Percentiles rank a stretch among this genome's conserved stretches.
These are phyloP conservation scores for Mollisia scopiformis DNA, from an alignment of 2,329 filamentous ascomycete genomes.

Conservation along the genomic window DNA sequence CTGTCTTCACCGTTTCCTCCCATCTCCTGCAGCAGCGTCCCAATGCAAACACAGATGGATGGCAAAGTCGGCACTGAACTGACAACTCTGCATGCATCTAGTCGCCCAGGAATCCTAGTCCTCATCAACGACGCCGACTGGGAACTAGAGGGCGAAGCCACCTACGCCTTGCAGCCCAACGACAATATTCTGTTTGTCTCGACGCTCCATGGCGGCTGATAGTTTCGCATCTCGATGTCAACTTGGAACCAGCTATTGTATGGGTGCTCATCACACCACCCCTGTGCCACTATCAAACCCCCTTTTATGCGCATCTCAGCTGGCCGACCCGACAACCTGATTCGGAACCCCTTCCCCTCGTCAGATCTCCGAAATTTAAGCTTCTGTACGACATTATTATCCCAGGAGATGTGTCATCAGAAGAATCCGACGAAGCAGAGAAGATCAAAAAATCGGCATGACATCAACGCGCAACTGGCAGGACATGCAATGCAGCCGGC, in stretches of 20 bases:
- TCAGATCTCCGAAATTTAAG: conserved; percentile 17
- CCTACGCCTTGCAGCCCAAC: conserved; percentile 78
- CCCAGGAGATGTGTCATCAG: conserved; percentile 3
- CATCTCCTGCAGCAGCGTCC: neutral
- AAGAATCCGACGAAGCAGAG: conserved; percentile 1
- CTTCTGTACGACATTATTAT: conserved; percentile 1
- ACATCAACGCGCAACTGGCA: neutral
- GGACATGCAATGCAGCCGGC: conserved; percentile 6
- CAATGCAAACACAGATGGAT: neutral
- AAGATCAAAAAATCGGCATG: conserved; percentile 9
- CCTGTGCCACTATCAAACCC: conserved; percentile 7
- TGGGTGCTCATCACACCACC: conserved; percentile 11
- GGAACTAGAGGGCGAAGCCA: conserved; percentile 95
- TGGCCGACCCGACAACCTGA: conserved; percentile 9
- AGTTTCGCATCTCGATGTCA: conserved; percentile 4
- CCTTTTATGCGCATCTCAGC: conserved; percentile 13
- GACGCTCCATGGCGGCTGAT: conserved; percentile 88
- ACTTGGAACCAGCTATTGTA: conserved; percentile 6
- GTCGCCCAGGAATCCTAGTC: conserved; percentile 92
- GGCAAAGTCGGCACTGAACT: neutral
- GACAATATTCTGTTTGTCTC: conserved; percentile 97
- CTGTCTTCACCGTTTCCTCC: conserved; percentile 1
- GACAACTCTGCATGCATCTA: conserved; percentile 42
- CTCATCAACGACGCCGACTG: conserved; percentile 98
- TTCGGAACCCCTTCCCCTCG: conserved; percentile 3